phyloP scores from a whole-genome alignment of 495 filamentous ascomycete species.

The Neurospora discreta region DNA sequence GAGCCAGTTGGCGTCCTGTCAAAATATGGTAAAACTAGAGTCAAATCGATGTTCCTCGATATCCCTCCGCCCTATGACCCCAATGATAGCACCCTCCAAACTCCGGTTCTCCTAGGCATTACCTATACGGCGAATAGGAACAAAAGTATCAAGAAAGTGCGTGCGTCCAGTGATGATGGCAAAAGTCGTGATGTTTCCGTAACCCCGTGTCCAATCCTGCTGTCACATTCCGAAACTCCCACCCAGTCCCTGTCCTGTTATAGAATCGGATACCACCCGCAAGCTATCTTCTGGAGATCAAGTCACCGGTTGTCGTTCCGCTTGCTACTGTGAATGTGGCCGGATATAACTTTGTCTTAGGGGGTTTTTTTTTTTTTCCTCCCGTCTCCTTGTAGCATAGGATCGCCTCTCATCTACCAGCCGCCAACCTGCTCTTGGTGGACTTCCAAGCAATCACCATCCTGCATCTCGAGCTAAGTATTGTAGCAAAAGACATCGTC shows the following conservation, averaged over 20 bases:
- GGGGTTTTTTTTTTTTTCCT: not conserved
- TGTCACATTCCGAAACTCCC: not conserved
- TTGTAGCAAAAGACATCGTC: not conserved
- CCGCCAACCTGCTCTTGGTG: constrained; percentile 97
- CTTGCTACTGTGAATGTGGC: not conserved
- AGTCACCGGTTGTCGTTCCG: not conserved
- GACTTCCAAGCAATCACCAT: constrained; percentile 94
- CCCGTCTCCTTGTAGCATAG: not conserved
- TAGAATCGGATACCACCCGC: not conserved
- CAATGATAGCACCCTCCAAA: not conserved
- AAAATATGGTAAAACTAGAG: not conserved
- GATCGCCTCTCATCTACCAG: constrained; percentile 13
- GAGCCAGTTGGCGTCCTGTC: not conserved
- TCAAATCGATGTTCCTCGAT: not conserved
- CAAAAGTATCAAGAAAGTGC: not conserved
- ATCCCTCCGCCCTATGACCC: not conserved
- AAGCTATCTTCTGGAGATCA: not conserved
- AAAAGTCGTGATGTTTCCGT: not conserved
- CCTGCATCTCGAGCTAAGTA: constrained; percentile 82
- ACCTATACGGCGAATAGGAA: not conserved
- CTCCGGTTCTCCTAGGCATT: not conserved
- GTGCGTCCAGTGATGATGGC: not conserved
- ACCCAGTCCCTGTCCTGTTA: not conserved
- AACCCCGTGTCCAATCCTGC: not conserved
- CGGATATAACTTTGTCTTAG: not conserved